Evolutionary conservation across 495 filamentous ascomycete genomes (phyloP).

Genomic region (Halenospora varia): DNA sequence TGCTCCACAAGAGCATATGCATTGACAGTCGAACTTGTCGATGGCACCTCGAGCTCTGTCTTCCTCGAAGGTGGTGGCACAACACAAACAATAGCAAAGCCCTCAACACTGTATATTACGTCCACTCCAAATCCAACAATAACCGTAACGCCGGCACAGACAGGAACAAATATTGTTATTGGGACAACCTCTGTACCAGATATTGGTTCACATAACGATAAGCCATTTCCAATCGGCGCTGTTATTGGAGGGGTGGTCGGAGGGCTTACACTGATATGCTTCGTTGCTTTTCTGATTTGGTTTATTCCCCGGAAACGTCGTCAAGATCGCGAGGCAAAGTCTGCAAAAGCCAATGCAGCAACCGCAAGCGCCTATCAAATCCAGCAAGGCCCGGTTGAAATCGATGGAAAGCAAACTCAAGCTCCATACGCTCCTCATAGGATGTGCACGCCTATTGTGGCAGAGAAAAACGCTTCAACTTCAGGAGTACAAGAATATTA

Average conservation of each 20-base stretch:
- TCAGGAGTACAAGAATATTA: not conserved
- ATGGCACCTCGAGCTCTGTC: not conserved
- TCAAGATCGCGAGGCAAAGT: not conserved
- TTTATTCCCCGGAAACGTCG: constrained; percentile 8
- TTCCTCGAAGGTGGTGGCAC: not conserved
- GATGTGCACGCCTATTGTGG: not conserved
- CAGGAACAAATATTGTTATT: not conserved
- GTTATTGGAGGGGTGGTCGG: constrained; percentile 18
- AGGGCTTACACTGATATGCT: constrained; percentile 11
- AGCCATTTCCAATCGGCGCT: constrained; percentile 2
- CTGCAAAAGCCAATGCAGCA: not conserved
- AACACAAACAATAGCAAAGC: not conserved
- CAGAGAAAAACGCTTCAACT: not conserved
- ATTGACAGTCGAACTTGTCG: constrained; percentile 10
- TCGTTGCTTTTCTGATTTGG: constrained; percentile 11
- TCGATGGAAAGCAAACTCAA: not conserved
- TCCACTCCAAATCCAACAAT: not conserved
- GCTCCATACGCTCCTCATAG: not conserved
- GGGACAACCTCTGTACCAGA: not conserved
- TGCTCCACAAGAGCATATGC: constrained; percentile 12
- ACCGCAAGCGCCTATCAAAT: constrained; percentile 13
- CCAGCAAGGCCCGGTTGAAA: too few species aligned
- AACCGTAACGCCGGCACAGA: not conserved
- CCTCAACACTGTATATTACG: not conserved
- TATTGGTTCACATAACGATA: constrained; percentile 2